A percentile compares a stretch with the other conserved stretches of the same genome.
Conservation (phyloP, 164 flowering plant genomes). For the Taxillus chinensis region DNA sequence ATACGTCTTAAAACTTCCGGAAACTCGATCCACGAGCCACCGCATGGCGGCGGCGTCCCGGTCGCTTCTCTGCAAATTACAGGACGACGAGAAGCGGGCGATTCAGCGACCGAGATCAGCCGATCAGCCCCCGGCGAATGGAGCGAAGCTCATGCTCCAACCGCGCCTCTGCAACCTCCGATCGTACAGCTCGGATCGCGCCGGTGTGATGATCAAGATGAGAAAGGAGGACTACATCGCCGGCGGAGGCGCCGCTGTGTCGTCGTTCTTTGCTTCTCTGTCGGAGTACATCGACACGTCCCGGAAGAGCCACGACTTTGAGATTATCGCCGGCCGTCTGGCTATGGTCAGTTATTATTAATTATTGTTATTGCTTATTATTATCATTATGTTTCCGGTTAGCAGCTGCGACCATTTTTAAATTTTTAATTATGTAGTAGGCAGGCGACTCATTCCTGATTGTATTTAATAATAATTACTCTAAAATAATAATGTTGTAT, state of each 20-base stretch:
- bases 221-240: conserved; percentile 9
- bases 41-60: conserved; percentile 25
- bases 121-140: conserved; percentile 11
- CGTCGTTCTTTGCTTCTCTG: conserved; percentile 59
- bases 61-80: conserved; percentile 23
- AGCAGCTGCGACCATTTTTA: too few species aligned
- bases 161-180: conserved; percentile 74
- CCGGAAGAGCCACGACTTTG: conserved; percentile 71
- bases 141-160: conserved; percentile 60
- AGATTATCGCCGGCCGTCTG: conserved; percentile 79
- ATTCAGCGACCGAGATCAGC: conserved; percentile 8
- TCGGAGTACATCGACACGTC: conserved; percentile 82
- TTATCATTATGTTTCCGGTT: background rate
- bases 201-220: conserved; percentile 28
- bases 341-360: conserved; percentile 54
- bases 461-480: too few species aligned
- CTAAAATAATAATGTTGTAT: too few species aligned
- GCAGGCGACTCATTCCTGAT: too few species aligned
- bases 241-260: conserved; percentile 19
- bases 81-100: conserved; percentile 10
- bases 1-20: too few species aligned
- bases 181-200: conserved; percentile 54
- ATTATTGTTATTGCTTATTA: too few species aligned
- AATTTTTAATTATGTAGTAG: too few species aligned
- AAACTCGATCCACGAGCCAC: background rate